Conservation (phyloP, 768 basidiomycete genomes). For the Hemileccinum rubropunctum region DNA sequence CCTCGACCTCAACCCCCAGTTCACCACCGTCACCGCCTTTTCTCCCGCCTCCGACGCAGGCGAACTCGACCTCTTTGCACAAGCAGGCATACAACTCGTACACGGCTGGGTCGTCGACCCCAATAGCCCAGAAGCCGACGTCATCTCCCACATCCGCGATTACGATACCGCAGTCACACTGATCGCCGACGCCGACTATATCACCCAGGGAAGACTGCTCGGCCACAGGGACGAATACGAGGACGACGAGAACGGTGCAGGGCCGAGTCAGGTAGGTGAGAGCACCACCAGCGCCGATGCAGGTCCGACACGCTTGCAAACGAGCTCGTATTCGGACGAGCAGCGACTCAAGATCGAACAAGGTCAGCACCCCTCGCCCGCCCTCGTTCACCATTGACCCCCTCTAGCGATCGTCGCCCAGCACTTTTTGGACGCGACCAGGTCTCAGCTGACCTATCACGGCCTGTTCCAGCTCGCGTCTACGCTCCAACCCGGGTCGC, state of each 20-base stretch:
- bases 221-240: constrained; percentile 33
- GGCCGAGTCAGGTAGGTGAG: constrained; percentile 10
- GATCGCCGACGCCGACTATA: constrained; percentile 78
- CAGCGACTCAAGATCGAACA: constrained; percentile 65
- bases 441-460: constrained; percentile 85
- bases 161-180: constrained; percentile 74
- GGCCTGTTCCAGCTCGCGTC: constrained; percentile 78
- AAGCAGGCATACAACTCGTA: constrained; percentile 75
- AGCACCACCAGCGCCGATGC: background rate
- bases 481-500: constrained; percentile 43
- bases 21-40: constrained; percentile 68
- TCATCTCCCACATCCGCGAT: constrained; percentile 52
- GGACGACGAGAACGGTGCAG: constrained; percentile 4
- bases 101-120: constrained; percentile 72
- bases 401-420: constrained; percentile 61
- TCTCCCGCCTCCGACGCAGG: constrained; percentile 62
- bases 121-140: constrained; percentile 53
- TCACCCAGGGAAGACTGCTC: constrained; percentile 62
- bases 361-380: constrained; percentile 47
- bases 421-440: constrained; percentile 64
- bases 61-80: constrained; percentile 82
- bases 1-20: constrained; percentile 85
- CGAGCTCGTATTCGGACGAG: constrained; percentile 40
- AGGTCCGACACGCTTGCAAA: background rate
- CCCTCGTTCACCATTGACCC: background rate